A percentile compares a stretch with the other conserved stretches of the same genome.
phyloP scores from a whole-genome alignment of 225 moss, liverwort and hornwort species.

The Physcomitrium patens region DNA sequence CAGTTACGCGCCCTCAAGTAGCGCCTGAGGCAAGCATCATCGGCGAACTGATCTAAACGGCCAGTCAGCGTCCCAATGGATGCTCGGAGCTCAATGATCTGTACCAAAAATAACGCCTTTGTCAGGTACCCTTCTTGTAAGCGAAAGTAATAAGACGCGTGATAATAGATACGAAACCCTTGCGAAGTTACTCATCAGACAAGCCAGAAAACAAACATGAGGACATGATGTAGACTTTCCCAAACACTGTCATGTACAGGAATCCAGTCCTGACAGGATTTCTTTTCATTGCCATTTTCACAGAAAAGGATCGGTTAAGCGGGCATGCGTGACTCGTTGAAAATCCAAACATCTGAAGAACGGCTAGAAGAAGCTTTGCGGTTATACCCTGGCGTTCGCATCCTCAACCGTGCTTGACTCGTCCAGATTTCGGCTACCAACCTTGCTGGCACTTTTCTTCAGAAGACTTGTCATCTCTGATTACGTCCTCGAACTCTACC shows the following conservation, averaged over 20 bases:
- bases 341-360: too few relatives aligned
- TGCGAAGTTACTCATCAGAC: too few relatives aligned
- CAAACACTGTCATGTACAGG: too few relatives aligned
- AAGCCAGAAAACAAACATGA: too few relatives aligned
- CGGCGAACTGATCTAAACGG: constrained; percentile 36
- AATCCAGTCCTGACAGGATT: too few relatives aligned
- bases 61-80: constrained; percentile 50
- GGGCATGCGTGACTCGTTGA: too few relatives aligned
- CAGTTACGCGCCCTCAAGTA: constrained; percentile 57
- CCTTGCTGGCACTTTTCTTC: constrained; percentile 52
- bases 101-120: not conserved
- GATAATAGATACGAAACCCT: too few relatives aligned
- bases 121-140: not conserved
- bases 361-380: not conserved
- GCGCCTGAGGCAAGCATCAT: constrained; percentile 59
- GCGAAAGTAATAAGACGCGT: not conserved
- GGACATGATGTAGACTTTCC: too few relatives aligned
- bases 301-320: too few relatives aligned
- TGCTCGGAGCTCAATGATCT: constrained; percentile 51
- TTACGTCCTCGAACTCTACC: not conserved
- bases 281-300: too few relatives aligned
- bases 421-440: constrained; percentile 40
- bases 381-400: constrained; percentile 46
- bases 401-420: constrained; percentile 50
- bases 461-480: constrained; percentile 47